phyloP scores from a whole-genome alignment of 768 basidiomycete genomes.

The Tricholoma sp. region DNA sequence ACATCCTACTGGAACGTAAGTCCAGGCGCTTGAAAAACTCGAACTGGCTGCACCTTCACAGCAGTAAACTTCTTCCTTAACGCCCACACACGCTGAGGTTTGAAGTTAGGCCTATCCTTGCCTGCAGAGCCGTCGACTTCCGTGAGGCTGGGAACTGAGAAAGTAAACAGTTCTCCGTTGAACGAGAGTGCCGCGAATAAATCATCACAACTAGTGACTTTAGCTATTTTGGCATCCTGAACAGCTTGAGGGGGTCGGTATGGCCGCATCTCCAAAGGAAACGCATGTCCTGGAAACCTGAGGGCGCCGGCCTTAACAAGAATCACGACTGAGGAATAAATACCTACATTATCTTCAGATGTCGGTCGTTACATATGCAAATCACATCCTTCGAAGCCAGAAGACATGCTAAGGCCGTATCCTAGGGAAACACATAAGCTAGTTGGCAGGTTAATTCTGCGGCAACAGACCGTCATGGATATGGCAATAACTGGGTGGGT shows the following conservation, averaged over 20 bases:
- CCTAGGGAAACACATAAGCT: conserved; percentile 36
- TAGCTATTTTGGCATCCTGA: conserved; percentile 66
- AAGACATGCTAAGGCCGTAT: conserved; percentile 78
- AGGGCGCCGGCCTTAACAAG: background rate
- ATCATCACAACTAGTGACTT: conserved; percentile 75
- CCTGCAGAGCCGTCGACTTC: conserved; percentile 26
- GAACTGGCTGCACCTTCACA: conserved; percentile 48
- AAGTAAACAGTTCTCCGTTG: conserved; percentile 91
- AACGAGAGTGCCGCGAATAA: conserved; percentile 78
- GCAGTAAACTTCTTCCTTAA: conserved; percentile 81
- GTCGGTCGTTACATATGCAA: conserved; percentile 72
- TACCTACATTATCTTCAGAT: conserved; percentile 67
- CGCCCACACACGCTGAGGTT: conserved; percentile 90
- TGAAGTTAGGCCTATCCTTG: conserved; percentile 39
- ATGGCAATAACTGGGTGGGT: conserved; percentile 65
- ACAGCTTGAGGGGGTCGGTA: conserved; percentile 80
- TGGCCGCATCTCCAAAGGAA: conserved; percentile 69
- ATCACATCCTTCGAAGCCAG: conserved; percentile 77
- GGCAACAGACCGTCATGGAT: conserved; percentile 59
- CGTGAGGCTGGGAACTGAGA: conserved; percentile 39
- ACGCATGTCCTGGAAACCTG: conserved; percentile 73
- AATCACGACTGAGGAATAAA: background rate
- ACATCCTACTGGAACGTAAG: conserved; percentile 54
- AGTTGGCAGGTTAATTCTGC: background rate
- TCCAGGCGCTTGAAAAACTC: background rate